Base-by-base conservation (phyloP, 148 eudicot genomes). In the Arbutus unedo region DNA sequence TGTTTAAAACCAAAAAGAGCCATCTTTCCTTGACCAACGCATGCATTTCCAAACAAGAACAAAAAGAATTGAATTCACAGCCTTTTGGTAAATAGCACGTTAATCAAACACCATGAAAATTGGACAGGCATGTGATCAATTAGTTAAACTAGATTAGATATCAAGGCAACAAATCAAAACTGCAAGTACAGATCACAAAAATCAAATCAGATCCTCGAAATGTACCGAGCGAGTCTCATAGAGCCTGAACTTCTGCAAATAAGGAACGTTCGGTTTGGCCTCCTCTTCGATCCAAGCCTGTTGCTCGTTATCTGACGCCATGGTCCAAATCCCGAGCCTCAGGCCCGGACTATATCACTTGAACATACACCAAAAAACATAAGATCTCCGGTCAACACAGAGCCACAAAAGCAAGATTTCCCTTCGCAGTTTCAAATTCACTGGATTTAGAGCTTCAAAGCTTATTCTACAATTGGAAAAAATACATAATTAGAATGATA, bases 171-270 rank as follows among this genome's bases (percentile, higher is more conserved):
- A 55, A 81, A 48, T 54, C 16, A 74, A 51, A 25, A 38, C 38
- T 21, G 59, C 3, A 78, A 75, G 31, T 18, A 45, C 4, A 89
- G 38, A 47, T 47, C 8, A 57, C 10, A 64, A 79, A 70, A 14
- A 10, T 3, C 49, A 74, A 66, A 66, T 31, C 71, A 79, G 41
- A 62, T 9, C 23, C 15, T 59, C 0, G 48, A 19, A 82, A 10
- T 73, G 82, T 95, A 95, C 98, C 93, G 98, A 91, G 85, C 91
- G 92, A 85, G 98, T 95, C 85, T 95, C 98, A 56, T 92, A 95
- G 53, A 95, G 96, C 86, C 89, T 91, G 89, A 92, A 95, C 85
- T 95, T 92, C 44, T 87, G 86, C 85, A 95, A 85, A 83, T 84
- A 87, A 9, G 78, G 18, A 77, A 83, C 16, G 79, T 74, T 73